These are phyloP conservation scores for Tulasnella sp. DNA, from an alignment of 768 basidiomycete species.

Conservation along the genomic window DNA sequence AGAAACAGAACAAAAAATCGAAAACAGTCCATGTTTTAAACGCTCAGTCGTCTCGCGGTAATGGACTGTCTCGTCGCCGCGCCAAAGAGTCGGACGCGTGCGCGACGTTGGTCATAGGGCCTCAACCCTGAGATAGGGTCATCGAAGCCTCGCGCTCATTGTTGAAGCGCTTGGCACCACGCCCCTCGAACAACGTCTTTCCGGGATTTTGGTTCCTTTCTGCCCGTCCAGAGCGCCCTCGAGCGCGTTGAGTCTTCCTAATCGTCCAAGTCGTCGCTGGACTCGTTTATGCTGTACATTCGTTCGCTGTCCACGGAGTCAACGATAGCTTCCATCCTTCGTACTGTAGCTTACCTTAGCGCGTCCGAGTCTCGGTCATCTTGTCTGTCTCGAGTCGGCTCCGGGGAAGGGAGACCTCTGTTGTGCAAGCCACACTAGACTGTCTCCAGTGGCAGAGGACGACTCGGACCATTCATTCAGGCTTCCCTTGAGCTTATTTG, in stretches of 20 bases:
- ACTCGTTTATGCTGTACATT: no score
- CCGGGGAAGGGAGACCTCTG: not conserved
- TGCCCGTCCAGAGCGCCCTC: not conserved
- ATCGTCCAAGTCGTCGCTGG: no score
- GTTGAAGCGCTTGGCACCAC: not conserved
- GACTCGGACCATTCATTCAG: no score
- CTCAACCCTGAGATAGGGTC: not conserved
- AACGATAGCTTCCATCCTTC: not conserved
- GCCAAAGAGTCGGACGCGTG: not conserved
- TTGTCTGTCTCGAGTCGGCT: not conserved
- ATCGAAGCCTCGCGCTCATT: not conserved
- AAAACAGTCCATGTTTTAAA: not conserved
- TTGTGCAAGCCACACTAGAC: not conserved
- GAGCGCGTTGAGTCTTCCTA: no score
- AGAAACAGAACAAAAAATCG: not conserved
- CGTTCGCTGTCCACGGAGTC: not conserved
- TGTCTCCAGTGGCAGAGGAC: not conserved
- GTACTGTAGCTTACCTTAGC: not conserved
- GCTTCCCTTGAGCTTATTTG: no score
- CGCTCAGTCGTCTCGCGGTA: not conserved
- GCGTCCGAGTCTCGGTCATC: not conserved
- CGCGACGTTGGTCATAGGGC: not conserved
- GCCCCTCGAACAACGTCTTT: not conserved
- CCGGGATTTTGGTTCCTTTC: not conserved
- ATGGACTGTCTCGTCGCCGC: not conserved